Base-by-base conservation (phyloP, 495 filamentous ascomycete genomes). In the Penicillium steckii region DNA sequence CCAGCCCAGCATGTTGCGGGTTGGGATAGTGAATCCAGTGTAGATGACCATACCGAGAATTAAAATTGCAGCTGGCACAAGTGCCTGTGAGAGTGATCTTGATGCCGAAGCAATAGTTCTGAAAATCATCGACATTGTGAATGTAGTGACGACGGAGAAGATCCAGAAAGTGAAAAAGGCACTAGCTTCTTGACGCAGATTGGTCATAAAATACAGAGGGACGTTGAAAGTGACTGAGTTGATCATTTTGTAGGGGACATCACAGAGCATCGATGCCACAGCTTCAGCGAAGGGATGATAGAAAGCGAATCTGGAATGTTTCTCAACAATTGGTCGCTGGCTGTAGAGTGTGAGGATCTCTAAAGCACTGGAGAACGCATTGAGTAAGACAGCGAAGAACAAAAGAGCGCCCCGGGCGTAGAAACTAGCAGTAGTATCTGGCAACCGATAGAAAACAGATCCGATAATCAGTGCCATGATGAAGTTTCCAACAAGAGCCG, bases 351-450 rank as follows among this genome's bases (percentile, higher is more conserved):
- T 75, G 41, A 80, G 71, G 53, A 86, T 83, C 56, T 93, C 89
- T 4, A 91, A 74, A 50, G 80, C 80, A 59, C 80, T 85, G 50
- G 83, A 72, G 52, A 95, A 92, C 15, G 90, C 90, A 61, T 93
- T 94, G 68, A 93, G 44, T 9, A 96, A 76, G 55, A 91, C 82
- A 45, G 88, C 85, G 58, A 95, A 93, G 77, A 95, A 96, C 23
- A 96, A 70, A 8, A 95, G 72, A 45, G 85, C 86, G 22, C 87
- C 88, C 15, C 88, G 78, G 51, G 79, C 74, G 71, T 80, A 95
- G 70, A 95, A 91, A 58, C 79, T 86, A 29, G 62, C 57, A 2
- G 88, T 89, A 26, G 73, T 73, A 1, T 52, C 60, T 21, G 77
- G 67, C 4, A 92, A 65, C 55, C 93, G 86, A 71, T 85, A 95